Evolutionary conservation across 805 yeast species (phyloP).

Genomic region (Hanseniaspora lachancei): DNA sequence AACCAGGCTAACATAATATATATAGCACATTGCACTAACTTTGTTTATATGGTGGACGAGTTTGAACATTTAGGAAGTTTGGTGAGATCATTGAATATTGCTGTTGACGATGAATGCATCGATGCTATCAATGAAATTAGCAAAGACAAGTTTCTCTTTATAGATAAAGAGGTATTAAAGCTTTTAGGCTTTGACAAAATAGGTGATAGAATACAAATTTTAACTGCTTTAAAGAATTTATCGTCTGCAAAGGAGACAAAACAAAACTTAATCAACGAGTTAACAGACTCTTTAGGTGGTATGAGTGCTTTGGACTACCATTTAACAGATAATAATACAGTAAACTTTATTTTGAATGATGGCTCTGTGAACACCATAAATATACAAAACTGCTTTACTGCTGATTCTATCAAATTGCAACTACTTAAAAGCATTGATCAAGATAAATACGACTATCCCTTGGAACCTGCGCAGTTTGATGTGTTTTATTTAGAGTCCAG

Average conservation of each 20-base stretch:
- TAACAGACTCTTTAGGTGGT: slow-evolving; percentile 13
- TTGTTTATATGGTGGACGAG: background rate
- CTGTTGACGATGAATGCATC: background rate
- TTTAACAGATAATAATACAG: slow-evolving; percentile 31
- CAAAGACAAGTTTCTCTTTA: slow-evolving; percentile 20
- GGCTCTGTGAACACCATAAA: slow-evolving; percentile 59
- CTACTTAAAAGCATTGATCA: slow-evolving; percentile 41
- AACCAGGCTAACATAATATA: no score
- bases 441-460: slow-evolving; percentile 16
- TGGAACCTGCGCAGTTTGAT: slow-evolving; percentile 33
- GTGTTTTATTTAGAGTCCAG: slow-evolving; percentile 37
- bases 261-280: slow-evolving; percentile 17
- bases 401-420: slow-evolving; percentile 61
- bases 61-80: background rate
- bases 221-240: slow-evolving; percentile 38
- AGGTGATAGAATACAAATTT: slow-evolving; percentile 69
- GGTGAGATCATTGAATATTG: background rate
- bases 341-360: slow-evolving; percentile 61
- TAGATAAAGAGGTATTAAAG: slow-evolving; percentile 50
- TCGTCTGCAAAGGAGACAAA: slow-evolving; percentile 16
- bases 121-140: background rate
- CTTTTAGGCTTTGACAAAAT: slow-evolving; percentile 64
- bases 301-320: slow-evolving; percentile 21
- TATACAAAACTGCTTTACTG: slow-evolving; percentile 67
- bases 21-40: background rate